Percentiles rank a stretch among this genome's conserved stretches.
Evolutionary conservation across 768 basidiomycete genomes (phyloP).

Genomic region (Suillus subaureus): DNA sequence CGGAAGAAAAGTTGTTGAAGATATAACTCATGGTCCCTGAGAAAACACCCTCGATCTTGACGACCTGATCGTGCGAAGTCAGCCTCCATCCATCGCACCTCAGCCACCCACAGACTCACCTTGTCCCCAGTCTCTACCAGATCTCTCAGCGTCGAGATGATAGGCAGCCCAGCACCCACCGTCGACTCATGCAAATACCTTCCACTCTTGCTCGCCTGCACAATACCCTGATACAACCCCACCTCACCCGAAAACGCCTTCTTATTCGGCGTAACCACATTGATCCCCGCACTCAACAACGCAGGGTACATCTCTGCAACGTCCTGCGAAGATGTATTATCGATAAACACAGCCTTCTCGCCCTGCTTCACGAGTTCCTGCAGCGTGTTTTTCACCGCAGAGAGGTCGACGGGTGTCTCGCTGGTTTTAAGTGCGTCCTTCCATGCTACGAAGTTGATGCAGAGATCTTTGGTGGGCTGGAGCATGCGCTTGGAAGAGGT

Average conservation of each 20-base stretch:
- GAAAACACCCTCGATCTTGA: constrained; percentile 96
- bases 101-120: constrained; percentile 41
- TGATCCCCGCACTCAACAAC: constrained; percentile 77
- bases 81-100: constrained; percentile 6
- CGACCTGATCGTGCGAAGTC: constrained; percentile 46
- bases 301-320: constrained; percentile 82
- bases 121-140: constrained; percentile 91
- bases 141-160: constrained; percentile 91
- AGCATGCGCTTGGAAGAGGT: constrained; percentile 66
- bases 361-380: constrained; percentile 45
- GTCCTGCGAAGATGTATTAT: constrained; percentile 87
- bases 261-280: constrained; percentile 96
- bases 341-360: constrained; percentile 72
- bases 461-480: constrained; percentile 50
- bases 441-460: constrained; percentile 42
- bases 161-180: constrained; percentile 94
- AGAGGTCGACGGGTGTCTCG: constrained; percentile 40
- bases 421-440: constrained; percentile 49
- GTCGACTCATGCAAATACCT: constrained; percentile 85
- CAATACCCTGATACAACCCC: constrained; percentile 67
- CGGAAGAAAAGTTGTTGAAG: constrained; percentile 93
- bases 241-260: constrained; percentile 86
- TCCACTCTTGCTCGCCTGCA: constrained; percentile 58
- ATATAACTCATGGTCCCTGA: constrained; percentile 98
- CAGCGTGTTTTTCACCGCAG: constrained; percentile 44